Base-by-base conservation (phyloP, 371 early-diverging fungal genomes). In the Entomophthora muscae region DNA sequence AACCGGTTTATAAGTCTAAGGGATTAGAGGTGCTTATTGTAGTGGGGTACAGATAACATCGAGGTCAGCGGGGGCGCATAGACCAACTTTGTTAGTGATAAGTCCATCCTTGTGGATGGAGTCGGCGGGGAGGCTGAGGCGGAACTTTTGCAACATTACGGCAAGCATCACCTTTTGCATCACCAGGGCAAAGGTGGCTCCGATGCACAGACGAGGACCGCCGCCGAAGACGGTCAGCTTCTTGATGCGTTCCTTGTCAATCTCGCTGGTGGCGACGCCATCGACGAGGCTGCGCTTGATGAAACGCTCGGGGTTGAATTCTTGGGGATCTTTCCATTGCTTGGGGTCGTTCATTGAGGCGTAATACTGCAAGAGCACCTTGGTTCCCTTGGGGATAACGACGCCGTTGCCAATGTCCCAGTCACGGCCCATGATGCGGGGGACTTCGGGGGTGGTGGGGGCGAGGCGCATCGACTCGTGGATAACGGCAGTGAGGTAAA, bases 231-330 rank as follows among this genome's bases (percentile, higher is more conserved):
- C 61, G 29, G 32, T 55, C 27, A 56, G 23, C n/a, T 51, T 32
- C 55, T 3, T 33, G 32, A 17, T 33, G 13, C 58, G 32, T 27
- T 32, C 26, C 29, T 13, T 32, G 26, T 31, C 56, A 21, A 33
- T 55, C 29, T 33, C 32, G 17, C n/a, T 28, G n/a, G 31, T n/a
- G 31, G 27, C 30, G 31, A 53, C 24, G 27, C 32, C n/a, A 23
- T 24, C 42, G 17, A 10, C 21, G 57, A 30, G 28, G 54, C 27
- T 27, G 21, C 0, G 27, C 33, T 60, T 60, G n/a, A 64, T 77
- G 74, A 77, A 81, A 29, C 80, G 69, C 23, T 76, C 77, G 1
- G 80, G 82, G 17, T 72, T 65, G 42, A 79, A 80, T 26, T 57
- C 52, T 0, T 76, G 64, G 1, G 78, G 75, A 21, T 75, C 53